Evolutionary conservation across 768 basidiomycete genomes (phyloP), one percentile per base, ranked within the genome.

Genomic region (Macrolepiota albuminosa): DNA sequence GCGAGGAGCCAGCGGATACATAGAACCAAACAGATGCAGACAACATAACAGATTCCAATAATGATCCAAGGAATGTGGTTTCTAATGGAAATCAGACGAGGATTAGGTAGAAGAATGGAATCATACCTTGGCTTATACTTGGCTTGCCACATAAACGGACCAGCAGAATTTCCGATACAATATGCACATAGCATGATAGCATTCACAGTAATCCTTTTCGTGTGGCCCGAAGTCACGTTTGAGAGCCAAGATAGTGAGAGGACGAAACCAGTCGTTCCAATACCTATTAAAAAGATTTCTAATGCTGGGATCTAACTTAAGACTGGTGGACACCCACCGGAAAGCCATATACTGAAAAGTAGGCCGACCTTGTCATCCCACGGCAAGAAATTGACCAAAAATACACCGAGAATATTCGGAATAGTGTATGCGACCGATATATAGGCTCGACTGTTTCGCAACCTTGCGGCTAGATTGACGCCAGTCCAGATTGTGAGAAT

Each of bases 141-240:
- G 0, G 75, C 75, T 67, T 85, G 81, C 89, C 89, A 91, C 86
- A 91, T 88, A 66, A 89, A 87, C 0, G 89, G 88, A n/a, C 83
- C 84, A 1, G 81, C 82, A 2, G 87, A 75, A 59, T 91, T 90
- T 9, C 82, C 84, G 29, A 81, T 72, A 60, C 79, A 81, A 66
- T 91, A 92, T 1, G 87, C 86, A 46, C 80, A 81, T 11, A 92
- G 77, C 79, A 91, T 81, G 62, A 92, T 84, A 0, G 90, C 87
- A 66, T 91, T 91, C 6, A 75, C 71, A 24, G 89, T 87, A 0
- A 91, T 78, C 61, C 80, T 78, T 71, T 89, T 89, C 36, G 88
- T 90, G 66, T 89, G 88, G 0, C 87, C 88, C 0, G 87, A 82
- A 0, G 86, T 89, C 6, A 87, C 82, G 45, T 71, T 80, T 1